Evolutionary conservation across 2,329 filamentous ascomycete species (phyloP).

Genomic region (Chrysoporthe austroafricana): DNA sequence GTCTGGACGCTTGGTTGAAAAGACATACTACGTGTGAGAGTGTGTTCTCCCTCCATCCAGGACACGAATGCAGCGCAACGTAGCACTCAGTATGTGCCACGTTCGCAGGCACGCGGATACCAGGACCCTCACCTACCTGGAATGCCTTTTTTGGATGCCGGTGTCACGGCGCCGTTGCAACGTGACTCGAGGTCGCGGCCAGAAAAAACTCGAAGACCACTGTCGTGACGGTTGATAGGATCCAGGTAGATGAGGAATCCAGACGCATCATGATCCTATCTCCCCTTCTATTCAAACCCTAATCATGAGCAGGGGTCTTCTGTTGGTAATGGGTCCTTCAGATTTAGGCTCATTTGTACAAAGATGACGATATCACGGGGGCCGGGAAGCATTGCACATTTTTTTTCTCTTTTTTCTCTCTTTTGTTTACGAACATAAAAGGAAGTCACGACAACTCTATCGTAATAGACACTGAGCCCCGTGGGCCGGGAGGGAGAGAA

Average conservation of each 20-base stretch:
- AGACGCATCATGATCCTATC: neutral
- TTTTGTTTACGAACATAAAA: neutral
- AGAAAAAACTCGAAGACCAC: neutral
- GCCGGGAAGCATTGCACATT: slow-evolving; percentile 1
- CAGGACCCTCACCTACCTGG: neutral
- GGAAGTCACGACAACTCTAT: neutral
- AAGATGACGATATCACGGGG: neutral
- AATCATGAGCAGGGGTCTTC: neutral
- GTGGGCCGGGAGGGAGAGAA: neutral
- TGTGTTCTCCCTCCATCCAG: neutral
- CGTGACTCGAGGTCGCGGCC: neutral
- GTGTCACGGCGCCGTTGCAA: neutral
- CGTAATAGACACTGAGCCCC: neutral
- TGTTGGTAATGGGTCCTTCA: neutral
- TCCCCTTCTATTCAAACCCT: neutral
- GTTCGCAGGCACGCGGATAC: neutral
- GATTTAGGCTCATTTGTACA: neutral
- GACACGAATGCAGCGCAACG: neutral
- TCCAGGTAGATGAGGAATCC: neutral
- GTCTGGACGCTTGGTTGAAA: slow-evolving; percentile 63
- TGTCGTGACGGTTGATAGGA: neutral
- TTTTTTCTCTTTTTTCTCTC: neutral
- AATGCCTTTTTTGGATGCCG: neutral
- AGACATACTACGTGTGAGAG: neutral
- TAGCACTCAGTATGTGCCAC: neutral